phyloP scores from a whole-genome alignment of 768 basidiomycete species.

The Calocybe indica region DNA sequence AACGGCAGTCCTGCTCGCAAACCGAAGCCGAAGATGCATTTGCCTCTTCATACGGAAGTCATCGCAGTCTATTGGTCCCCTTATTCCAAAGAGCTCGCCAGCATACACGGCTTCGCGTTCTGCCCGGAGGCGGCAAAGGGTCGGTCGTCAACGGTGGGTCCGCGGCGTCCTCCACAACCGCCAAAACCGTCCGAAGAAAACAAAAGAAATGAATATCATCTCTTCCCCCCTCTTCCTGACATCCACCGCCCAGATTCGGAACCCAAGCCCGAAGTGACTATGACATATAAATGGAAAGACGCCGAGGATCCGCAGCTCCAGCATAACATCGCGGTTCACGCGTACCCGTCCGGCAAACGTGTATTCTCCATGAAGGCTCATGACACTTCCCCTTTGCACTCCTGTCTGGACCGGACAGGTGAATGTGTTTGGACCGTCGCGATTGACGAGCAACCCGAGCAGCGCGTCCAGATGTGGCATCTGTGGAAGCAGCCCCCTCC shows the following conservation, averaged over 20 bases:
- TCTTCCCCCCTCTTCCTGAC: constrained; percentile 19
- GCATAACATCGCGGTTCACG: constrained; percentile 65
- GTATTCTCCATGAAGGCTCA: constrained; percentile 49
- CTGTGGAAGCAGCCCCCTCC: constrained; percentile 45
- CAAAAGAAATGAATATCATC: neutral
- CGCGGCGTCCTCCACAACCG: constrained; percentile 40
- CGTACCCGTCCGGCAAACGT: constrained; percentile 57
- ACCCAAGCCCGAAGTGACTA: neutral
- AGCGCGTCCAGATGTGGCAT: constrained; percentile 71
- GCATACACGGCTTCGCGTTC: constrained; percentile 70
- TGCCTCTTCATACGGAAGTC: constrained; percentile 72
- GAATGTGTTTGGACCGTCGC: constrained; percentile 61
- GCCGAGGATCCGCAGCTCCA: constrained; percentile 39
- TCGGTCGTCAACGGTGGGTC: too few relatives aligned
- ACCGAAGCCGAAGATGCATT: constrained; percentile 45
- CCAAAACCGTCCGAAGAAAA: constrained; percentile 8
- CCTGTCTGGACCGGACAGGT: constrained; percentile 58
- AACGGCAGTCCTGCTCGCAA: constrained; percentile 5
- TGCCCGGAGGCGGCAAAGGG: too few relatives aligned
- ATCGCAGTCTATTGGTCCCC: constrained; percentile 73
- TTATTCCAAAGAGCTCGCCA: constrained; percentile 83
- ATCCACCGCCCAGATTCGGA: constrained; percentile 44
- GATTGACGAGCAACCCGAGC: constrained; percentile 36
- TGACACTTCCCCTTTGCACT: constrained; percentile 51
- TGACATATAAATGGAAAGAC: too few relatives aligned